Evolutionary conservation across 2,329 filamentous ascomycete genomes (phyloP).

Genomic region (Exophiala spinifera): DNA sequence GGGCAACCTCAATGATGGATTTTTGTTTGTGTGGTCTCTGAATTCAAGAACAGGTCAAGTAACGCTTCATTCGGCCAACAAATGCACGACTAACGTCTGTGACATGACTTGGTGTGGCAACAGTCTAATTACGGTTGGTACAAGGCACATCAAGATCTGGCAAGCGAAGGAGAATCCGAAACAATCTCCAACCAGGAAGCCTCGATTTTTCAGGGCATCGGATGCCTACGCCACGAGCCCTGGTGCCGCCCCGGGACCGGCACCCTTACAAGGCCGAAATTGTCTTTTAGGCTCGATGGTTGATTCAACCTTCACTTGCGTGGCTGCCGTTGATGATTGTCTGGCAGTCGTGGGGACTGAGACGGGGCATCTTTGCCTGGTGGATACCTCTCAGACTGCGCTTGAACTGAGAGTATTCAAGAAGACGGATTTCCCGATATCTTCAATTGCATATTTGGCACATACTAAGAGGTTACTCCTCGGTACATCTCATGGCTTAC

Average conservation of each 20-base stretch:
- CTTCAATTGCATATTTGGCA: slow-evolving; percentile 16
- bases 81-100: slow-evolving; percentile 82
- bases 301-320: slow-evolving; percentile 79
- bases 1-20: slow-evolving; percentile 86
- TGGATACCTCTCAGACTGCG: slow-evolving; percentile 51
- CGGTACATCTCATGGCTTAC: slow-evolving; percentile 22
- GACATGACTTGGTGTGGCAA: slow-evolving; percentile 89
- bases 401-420: slow-evolving; percentile 23
- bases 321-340: slow-evolving; percentile 66
- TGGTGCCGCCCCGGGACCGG: slow-evolving; percentile 63
- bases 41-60: slow-evolving; percentile 78
- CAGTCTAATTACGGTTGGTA: slow-evolving; percentile 78
- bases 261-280: slow-evolving; percentile 80
- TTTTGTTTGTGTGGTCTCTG: slow-evolving; percentile 85
- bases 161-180: slow-evolving; percentile 52
- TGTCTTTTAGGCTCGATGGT: slow-evolving; percentile 77
- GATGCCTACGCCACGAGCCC: slow-evolving; percentile 40
- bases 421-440: slow-evolving; percentile 17
- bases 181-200: slow-evolving; percentile 63
- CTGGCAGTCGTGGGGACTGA: slow-evolving; percentile 84
- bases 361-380: slow-evolving; percentile 80
- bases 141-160: slow-evolving; percentile 93
- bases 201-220: slow-evolving; percentile 41
- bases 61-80: slow-evolving; percentile 79
- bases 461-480: slow-evolving; percentile 11